Evolutionary conservation across 2,329 filamentous ascomycete species (phyloP), one percentile per base, ranked within the genome.

Genomic region (Paracamarosporium sp.): DNA sequence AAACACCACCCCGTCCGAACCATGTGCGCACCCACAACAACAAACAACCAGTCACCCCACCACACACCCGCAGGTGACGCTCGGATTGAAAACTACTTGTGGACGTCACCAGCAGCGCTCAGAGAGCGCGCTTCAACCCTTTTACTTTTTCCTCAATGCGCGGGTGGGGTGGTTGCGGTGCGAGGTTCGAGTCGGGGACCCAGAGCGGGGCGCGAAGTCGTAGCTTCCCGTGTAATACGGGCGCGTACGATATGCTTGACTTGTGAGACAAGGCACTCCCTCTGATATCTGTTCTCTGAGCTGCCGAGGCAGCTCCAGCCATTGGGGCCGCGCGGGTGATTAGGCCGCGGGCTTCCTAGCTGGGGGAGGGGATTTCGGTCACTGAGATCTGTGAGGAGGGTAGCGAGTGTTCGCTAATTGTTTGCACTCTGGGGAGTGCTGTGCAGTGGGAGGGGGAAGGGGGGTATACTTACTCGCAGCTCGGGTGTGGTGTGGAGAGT

Each of bases 71-170:
- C 17, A 58, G 40, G 27, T 38, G 54, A 52, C 64, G 64, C 64
- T 67, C 61, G 54, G 64, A 67, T 67, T 67, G 64, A 67, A 67
- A 67, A 67, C 64, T 67, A 67, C 62, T 48, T 56, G 57, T 22
- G 5, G 24, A 22, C 25, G 46, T 48, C 41, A 47, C 61, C 62
- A 65, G 35, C 50, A 61, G 60, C 64, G 24, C 53, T 27, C 50
- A 28, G 27, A 12, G n/a, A 28, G 24, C 55, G 60, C 44, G 61
- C 64, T 59, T 67, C 64, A 46, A 65, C 53, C 50, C 57, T 62
- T 65, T 64, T 64, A 64, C 61, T 53, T 45, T 58, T 20, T 67
- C 63, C 59, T 57, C 63, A 54, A 52, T 50, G 62, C 63, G 61
- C 63, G 59, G 57, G 36, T 53, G 56, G 57, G 61, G 59, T 27